phyloP scores from a whole-genome alignment of 73 alveolate species.

The Blepharisma stoltei region DNA sequence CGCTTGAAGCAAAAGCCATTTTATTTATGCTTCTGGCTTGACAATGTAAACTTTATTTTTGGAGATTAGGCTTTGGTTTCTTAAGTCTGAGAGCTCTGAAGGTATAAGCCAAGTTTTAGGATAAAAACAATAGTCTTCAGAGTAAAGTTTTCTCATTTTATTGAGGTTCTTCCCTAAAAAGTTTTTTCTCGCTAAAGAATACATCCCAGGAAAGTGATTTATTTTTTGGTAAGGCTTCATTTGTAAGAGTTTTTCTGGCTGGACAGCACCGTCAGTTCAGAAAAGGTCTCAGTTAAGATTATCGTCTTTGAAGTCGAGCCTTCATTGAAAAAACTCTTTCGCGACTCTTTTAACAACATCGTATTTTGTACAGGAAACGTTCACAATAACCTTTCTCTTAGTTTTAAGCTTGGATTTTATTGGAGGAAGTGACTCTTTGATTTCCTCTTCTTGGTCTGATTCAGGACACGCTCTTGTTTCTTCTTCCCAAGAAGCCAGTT shows the following conservation, averaged over 20 bases:
- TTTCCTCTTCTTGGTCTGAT: too few relatives aligned
- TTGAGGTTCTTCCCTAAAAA: conserved; percentile 55
- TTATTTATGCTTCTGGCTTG: conserved; percentile 62
- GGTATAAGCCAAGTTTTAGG: conserved; percentile 75
- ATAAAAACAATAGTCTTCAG: conserved; percentile 77
- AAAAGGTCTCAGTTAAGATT: conserved; percentile 21
- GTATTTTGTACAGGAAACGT: conserved; percentile 23
- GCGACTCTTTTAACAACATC: conserved; percentile 15
- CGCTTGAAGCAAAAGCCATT: too few relatives aligned
- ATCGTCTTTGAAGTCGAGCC: conserved; percentile 22
- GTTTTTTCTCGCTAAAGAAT: conserved; percentile 60
- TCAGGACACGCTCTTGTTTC: too few relatives aligned
- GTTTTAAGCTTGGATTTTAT: too few relatives aligned
- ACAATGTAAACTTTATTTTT: background rate
- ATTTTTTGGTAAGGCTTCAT: conserved; percentile 51
- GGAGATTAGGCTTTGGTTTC: background rate
- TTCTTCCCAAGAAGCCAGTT: too few relatives aligned
- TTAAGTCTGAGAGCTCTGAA: background rate
- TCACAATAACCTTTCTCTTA: conserved; percentile 20
- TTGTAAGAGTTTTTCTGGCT: conserved; percentile 6
- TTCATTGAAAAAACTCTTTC: background rate
- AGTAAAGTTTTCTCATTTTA: conserved; percentile 57
- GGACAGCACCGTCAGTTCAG: conserved; percentile 18
- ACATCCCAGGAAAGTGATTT: conserved; percentile 79
- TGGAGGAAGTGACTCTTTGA: too few relatives aligned